Evolutionary conservation across 768 basidiomycete species (phyloP), one percentile per base, ranked within the genome.

Genomic region (Trametes villosa): DNA sequence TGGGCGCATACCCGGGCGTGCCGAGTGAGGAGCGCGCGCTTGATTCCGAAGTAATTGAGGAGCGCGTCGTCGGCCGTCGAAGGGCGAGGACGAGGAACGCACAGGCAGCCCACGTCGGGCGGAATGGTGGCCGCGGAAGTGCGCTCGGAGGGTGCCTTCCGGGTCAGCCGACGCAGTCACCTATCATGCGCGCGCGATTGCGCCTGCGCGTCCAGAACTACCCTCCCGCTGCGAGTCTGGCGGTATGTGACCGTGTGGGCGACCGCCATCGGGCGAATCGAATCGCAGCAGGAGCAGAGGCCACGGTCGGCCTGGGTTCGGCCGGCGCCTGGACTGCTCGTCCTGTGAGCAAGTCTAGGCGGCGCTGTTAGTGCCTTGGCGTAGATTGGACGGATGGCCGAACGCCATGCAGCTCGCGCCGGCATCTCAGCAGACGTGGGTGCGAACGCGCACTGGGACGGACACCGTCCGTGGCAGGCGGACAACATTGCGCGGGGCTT

Each of bases 281-380:
- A 57, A 57, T 48, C 55, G 24, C 36, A 29, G n/a, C n/a, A 38
- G 36, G 22, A 15, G 5, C 13, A 40, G 36, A 41, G 47, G 47
- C 56, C 47, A 49, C 38, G 47, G 56, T 49, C 38, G 47, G 56
- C 47, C 36, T 49, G 27, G 56, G 36, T 57, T 29, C 20, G 34
- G 12, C 20, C 27, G 47, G 36, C 56, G 56, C 29, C 56, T 57
- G 47, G 56, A 31, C 31, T 38, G 44, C 27, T 17, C 4, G 27
- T 30, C 17, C n/a, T 24, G 24, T 45, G 44, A 13, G 9, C 44
- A 7, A 49, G 48, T 8, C 30, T 17, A n/a, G 30, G 18, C 13
- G 31, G 26, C 30, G 13, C 8, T 45, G 44, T 12, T 12, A 22
- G 22, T 20, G 31, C 18, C 48, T 20, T 29, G 9, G 44, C 48